These are phyloP conservation scores for Epicoccum sorghinum DNA, from an alignment of 2,329 filamentous ascomycete species.

Conservation along the genomic window DNA sequence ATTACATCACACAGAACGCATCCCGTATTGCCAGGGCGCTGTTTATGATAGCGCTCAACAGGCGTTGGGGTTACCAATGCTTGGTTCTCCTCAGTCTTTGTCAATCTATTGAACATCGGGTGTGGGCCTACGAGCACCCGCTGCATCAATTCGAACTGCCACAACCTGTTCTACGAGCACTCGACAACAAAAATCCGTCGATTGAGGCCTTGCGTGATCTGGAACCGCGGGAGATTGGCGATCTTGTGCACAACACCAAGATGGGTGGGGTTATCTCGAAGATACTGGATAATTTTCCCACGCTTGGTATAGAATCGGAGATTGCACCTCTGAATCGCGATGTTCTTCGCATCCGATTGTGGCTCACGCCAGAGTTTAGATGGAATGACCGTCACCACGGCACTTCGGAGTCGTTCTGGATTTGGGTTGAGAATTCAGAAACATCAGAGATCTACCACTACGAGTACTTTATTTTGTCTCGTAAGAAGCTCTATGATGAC, in stretches of 20 bases:
- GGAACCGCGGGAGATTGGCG: conserved; percentile 88
- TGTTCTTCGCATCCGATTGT: conserved; percentile 88
- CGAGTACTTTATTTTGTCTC: conserved; percentile 91
- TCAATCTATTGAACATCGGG: conserved; percentile 94
- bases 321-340: conserved; percentile 95
- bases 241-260: conserved; percentile 85
- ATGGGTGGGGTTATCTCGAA: conserved; percentile 84
- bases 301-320: conserved; percentile 86
- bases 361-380: conserved; percentile 83
- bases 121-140: conserved; percentile 95
- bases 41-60: conserved; percentile 96
- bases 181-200: conserved; percentile 81
- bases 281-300: conserved; percentile 89
- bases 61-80: conserved; percentile 95
- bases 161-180: conserved; percentile 78
- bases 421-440: conserved; percentile 99
- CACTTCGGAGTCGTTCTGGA: conserved; percentile 94
- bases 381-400: conserved; percentile 97
- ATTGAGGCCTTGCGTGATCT: conserved; percentile 90
- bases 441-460: conserved; percentile 98
- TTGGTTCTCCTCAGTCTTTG: conserved; percentile 87
- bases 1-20: conserved; percentile 94
- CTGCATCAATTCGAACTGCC: conserved; percentile 94
- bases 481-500: conserved; percentile 90
- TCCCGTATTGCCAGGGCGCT: conserved; percentile 91